Evolutionary conservation across 208 protist species (phyloP), one percentile per base, ranked within the genome.

Genomic region (Giardia duodenalis): DNA sequence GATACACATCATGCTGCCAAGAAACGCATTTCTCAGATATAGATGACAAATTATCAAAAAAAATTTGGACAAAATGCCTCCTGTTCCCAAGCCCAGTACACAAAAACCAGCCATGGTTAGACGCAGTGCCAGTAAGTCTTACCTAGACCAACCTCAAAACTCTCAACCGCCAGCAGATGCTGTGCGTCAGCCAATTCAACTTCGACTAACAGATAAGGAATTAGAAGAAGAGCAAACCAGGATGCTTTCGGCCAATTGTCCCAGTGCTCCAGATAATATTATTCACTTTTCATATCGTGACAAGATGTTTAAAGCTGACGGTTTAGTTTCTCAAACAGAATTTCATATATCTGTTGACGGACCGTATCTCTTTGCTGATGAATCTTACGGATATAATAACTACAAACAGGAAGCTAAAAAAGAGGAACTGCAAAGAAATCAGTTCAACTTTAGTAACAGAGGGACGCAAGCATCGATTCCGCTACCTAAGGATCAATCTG

Each of bases 271-370:
- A 46, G 2, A 91, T 1, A 3, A 91, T 2, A 2, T 91, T 30
- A n/a, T 91, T 30, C 2, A 45, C 10, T 91, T 47, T 48, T 4
- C 2, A 4, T 47, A 91, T 48, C 2, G 4, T n/a, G 2, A 47
- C 2, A 46, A 48, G 44, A 2, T 2, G n/a, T 91, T 91, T n/a
- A 91, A 47, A 48, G 4, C 4, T 2, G 88, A 91, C 4, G 42
- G 42, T 19, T 42, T 2, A 42, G 1, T 45, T 0, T 19, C 44
- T 47, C 43, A 3, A n/a, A 91, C 88, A 43, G 44, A 91, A 2
- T 91, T 91, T n/a, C 88, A 91, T n/a, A 45, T 91, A 43, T 22
- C 1, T n/a, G 45, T 91, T 48, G 88, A 91, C 45, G 88, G 88
- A 48, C n/a, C 2, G 2, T 91, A 43, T n/a, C 2, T 47, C 44